Evolutionary conservation across 2,329 filamentous ascomycete genomes (phyloP).

Genomic region (Macrophomina pseudophaseolina): DNA sequence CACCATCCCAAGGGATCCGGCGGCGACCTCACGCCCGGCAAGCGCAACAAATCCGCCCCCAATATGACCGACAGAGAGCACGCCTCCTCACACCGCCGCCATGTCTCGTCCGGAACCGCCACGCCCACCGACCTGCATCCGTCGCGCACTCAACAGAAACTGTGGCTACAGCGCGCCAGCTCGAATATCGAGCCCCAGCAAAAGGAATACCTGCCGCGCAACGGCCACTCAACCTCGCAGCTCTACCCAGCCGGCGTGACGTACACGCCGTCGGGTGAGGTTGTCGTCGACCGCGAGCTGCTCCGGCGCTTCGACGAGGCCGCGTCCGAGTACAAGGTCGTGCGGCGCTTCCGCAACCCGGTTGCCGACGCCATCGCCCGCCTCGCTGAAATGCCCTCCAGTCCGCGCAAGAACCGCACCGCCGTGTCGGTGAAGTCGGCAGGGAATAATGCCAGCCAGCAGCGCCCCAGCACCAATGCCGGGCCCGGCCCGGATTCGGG

Average conservation of each 20-base stretch:
- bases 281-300: slow-evolving; percentile 64
- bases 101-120: slow-evolving; percentile 38
- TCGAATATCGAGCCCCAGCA: slow-evolving; percentile 70
- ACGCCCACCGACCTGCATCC: slow-evolving; percentile 48
- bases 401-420: slow-evolving; percentile 30
- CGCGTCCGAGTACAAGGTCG: slow-evolving; percentile 75
- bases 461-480: slow-evolving; percentile 33
- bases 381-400: slow-evolving; percentile 58
- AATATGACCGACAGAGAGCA: slow-evolving; percentile 37
- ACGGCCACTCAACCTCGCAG: slow-evolving; percentile 38
- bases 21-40: slow-evolving; percentile 38
- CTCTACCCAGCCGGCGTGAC: slow-evolving; percentile 11
- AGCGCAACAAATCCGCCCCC: slow-evolving; percentile 46
- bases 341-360: slow-evolving; percentile 73
- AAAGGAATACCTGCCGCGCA: slow-evolving; percentile 48
- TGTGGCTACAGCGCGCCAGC: slow-evolving; percentile 75
- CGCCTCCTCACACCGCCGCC: slow-evolving; percentile 15
- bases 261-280: slow-evolving; percentile 34
- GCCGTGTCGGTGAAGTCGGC: slow-evolving; percentile 9
- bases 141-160: slow-evolving; percentile 75
- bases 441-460: not conserved
- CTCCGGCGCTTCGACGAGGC: slow-evolving; percentile 70
- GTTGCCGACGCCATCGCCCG: slow-evolving; percentile 66
- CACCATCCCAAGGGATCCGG: slow-evolving; percentile 30
- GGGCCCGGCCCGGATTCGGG: slow-evolving; percentile 29